These are phyloP conservation scores for Draba incana DNA, from an alignment of 345 rosid genomes.

Conservation along the genomic window DNA sequence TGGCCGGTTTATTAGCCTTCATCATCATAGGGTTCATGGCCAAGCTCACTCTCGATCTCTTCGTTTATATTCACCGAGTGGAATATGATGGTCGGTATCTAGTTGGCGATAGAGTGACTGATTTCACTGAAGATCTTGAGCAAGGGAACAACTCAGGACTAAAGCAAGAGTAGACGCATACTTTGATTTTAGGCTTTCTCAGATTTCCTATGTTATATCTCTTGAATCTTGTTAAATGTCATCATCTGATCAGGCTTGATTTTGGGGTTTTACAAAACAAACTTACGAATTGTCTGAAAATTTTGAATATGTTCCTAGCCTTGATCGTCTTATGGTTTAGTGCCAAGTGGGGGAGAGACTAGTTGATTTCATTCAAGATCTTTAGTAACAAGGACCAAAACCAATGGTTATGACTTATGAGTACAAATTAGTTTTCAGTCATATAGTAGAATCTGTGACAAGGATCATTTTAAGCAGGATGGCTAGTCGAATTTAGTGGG, in stretches of 20 bases:
- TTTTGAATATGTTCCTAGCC: background rate
- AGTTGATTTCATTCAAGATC: constrained; percentile 12
- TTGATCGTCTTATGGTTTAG: constrained; percentile 12
- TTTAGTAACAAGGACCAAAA: background rate
- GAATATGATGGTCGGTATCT: constrained; percentile 5
- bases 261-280: too few relatives aligned
- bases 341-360: constrained; percentile 30
- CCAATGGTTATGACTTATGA: background rate
- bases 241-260: background rate
- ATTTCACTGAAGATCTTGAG: too few relatives aligned
- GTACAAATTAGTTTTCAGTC: constrained; percentile 3
- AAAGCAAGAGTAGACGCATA: background rate
- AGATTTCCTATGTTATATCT: too few relatives aligned
- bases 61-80: constrained; percentile 10
- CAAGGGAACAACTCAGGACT: background rate
- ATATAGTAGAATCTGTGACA: constrained; percentile 6
- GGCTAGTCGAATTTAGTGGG: too few relatives aligned
- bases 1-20: too few relatives aligned
- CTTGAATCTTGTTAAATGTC: background rate
- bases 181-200: background rate
- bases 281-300: too few relatives aligned
- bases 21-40: too few relatives aligned
- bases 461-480: too few relatives aligned
- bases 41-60: too few relatives aligned
- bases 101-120: too few relatives aligned